These are phyloP conservation scores for Exophiala sp. DNA, from an alignment of 2,329 filamentous ascomycete genomes.

Conservation along the genomic window DNA sequence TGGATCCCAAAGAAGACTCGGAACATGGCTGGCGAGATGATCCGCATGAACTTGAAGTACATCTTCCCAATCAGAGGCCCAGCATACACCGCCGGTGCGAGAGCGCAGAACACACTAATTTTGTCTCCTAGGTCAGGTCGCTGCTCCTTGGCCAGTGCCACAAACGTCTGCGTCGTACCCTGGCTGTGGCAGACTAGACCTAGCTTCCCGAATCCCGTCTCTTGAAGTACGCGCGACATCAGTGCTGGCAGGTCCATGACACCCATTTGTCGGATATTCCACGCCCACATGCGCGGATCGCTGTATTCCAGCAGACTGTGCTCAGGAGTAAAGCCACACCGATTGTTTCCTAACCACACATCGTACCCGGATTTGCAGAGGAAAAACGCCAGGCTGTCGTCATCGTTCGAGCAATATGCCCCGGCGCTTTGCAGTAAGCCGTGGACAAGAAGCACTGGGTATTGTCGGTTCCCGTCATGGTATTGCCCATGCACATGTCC, in stretches of 20 bases:
- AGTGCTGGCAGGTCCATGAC: constrained; percentile 80
- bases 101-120: constrained; percentile 81
- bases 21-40: constrained; percentile 71
- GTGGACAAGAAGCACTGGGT: constrained; percentile 81
- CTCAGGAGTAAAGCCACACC: constrained; percentile 74
- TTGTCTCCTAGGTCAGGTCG: constrained; percentile 75
- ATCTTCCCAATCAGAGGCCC: constrained; percentile 78
- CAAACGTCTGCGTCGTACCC: constrained; percentile 81
- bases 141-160: constrained; percentile 84
- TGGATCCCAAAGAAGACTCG: constrained; percentile 83
- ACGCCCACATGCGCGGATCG: constrained; percentile 92
- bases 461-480: constrained; percentile 52
- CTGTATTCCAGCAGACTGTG: constrained; percentile 64
- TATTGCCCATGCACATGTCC: constrained; percentile 31
- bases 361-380: constrained; percentile 89
- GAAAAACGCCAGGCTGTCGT: constrained; percentile 83
- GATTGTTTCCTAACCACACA: constrained; percentile 92
- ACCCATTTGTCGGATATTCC: constrained; percentile 94
- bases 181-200: constrained; percentile 84
- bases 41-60: constrained; percentile 86
- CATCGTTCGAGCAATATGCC: constrained; percentile 84
- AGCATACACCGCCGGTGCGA: constrained; percentile 85
- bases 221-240: constrained; percentile 67
- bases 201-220: constrained; percentile 77
- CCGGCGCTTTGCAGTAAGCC: constrained; percentile 82